Evolutionary conservation across 1,284 basidiomycete species (phyloP), one percentile per base, ranked within the genome.

Genomic region (Phylloporus sp.): DNA sequence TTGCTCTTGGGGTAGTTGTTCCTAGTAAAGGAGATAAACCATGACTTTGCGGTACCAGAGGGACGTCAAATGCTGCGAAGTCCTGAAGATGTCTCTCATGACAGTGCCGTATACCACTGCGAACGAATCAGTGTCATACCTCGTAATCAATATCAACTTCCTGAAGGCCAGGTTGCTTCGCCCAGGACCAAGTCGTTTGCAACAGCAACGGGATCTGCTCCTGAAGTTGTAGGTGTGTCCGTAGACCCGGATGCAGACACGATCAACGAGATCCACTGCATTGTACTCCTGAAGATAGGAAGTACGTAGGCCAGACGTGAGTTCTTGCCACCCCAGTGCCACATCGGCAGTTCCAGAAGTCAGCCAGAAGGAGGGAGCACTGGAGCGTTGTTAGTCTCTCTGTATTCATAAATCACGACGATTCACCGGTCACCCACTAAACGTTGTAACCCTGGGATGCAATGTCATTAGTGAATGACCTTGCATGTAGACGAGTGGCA

Each of bases 71-170:
- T 14, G 84, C 83, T 64, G 74, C 72, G 69, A 86, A 85, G 70
- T 87, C 86, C 85, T 86, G 59, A 45, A 45, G 43, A 45, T 19
- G 19, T 45, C 43, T 20, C 7, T 45, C 17, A 45, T 45, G 17
- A 45, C 17, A 7, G 23, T 23, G n/a, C 23, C 3, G 23, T 8
- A 57, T 20, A 39, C 37, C 35, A 37, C 23, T 20, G 15, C 43
- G 4, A 70, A 25, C 17, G 1, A 55, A 27, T 25, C 2, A 27
- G 23, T 53, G 4, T 17, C 43, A 41, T 58, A 82, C 85, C 72
- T 87, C 86, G 66, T 86, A 87, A 74, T 89, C 88, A 57, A 89
- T 79, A 62, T 89, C 88, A 43, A 88, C 79, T 45, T 88, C 88
- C 65, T 88, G 87, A 27, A 89, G 74, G 45, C 81, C 80, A 73